Evolutionary conservation across 2,329 filamentous ascomycete species (phyloP).

Genomic region (Sordariomycetes sp.): DNA sequence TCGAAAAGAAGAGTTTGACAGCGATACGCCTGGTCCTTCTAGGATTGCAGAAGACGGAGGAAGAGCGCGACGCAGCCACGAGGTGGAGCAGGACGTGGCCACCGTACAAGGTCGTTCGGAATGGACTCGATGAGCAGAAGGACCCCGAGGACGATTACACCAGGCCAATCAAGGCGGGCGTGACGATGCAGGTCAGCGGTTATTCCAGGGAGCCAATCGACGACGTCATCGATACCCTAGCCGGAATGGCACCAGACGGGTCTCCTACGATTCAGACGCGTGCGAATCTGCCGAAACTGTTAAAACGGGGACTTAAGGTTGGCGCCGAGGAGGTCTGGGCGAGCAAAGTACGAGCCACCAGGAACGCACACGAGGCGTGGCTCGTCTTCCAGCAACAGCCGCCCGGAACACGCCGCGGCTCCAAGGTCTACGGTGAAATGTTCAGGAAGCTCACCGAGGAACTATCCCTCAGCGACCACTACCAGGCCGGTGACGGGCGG

Average conservation of each 20-base stretch:
- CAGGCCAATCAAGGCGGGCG: slow-evolving; percentile 36
- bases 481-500: slow-evolving; percentile 11
- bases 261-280: slow-evolving; percentile 43
- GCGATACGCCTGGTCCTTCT: slow-evolving; percentile 40
- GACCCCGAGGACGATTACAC: slow-evolving; percentile 38
- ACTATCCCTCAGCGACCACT: slow-evolving; percentile 10
- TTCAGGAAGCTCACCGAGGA: slow-evolving; percentile 39
- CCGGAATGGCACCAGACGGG: slow-evolving; percentile 33
- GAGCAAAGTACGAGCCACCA: slow-evolving; percentile 41
- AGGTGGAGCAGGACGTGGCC: slow-evolving; percentile 43
- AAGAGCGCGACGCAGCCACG: slow-evolving; percentile 32
- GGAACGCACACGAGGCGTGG: slow-evolving; percentile 51
- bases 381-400: slow-evolving; percentile 27
- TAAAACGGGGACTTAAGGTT: not conserved
- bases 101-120: slow-evolving; percentile 41
- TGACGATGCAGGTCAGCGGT: slow-evolving; percentile 42
- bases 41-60: slow-evolving; percentile 35
- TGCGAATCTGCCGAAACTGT: slow-evolving; percentile 11
- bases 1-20: slow-evolving; percentile 36
- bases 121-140: slow-evolving; percentile 45
- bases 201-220: slow-evolving; percentile 34
- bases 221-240: slow-evolving; percentile 33
- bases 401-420: slow-evolving; percentile 18
- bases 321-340: slow-evolving; percentile 28
- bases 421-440: slow-evolving; percentile 43